Conservation (phyloP, 2,329 filamentous ascomycete genomes). For the Colletotrichum liaoningense region DNA sequence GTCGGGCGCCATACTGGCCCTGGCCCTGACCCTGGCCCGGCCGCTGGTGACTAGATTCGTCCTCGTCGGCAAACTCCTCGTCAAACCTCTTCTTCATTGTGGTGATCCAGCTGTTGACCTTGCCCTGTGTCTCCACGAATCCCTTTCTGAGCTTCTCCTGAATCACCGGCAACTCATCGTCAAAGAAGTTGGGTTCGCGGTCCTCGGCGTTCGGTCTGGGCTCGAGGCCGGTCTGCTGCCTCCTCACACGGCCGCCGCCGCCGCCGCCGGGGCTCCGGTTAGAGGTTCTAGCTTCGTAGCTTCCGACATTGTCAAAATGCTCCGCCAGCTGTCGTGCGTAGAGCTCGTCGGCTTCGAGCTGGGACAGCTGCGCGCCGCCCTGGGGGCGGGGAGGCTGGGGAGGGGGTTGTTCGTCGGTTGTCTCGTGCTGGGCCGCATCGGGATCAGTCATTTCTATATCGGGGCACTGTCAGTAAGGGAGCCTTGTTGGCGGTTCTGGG, state of each 20-base stretch:
- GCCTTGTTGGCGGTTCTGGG: neutral
- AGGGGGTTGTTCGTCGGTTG: slow-evolving; percentile 72
- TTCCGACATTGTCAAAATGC: slow-evolving; percentile 79
- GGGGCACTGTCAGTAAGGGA: slow-evolving; percentile 28
- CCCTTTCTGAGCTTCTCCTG: slow-evolving; percentile 93
- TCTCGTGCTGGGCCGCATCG: slow-evolving; percentile 68
- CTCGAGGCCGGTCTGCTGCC: slow-evolving; percentile 59
- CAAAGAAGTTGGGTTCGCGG: slow-evolving; percentile 89
- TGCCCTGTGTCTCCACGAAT: slow-evolving; percentile 92
- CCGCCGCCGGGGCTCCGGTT: slow-evolving; percentile 50
- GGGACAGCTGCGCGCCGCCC: slow-evolving; percentile 72
- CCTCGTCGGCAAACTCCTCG: slow-evolving; percentile 82
- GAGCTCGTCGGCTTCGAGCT: slow-evolving; percentile 89
- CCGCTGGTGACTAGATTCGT: slow-evolving; percentile 56
- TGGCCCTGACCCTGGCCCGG: slow-evolving; percentile 46
- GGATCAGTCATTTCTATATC: slow-evolving; percentile 81
- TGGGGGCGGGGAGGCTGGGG: slow-evolving; percentile 83
- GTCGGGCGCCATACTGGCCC: slow-evolving; percentile 46
- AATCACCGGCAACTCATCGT: slow-evolving; percentile 95
- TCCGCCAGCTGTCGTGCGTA: slow-evolving; percentile 94
- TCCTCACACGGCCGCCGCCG: slow-evolving; percentile 37
- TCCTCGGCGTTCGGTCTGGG: slow-evolving; percentile 66
- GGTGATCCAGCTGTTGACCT: slow-evolving; percentile 92
- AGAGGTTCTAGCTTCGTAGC: slow-evolving; percentile 67
- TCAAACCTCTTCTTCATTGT: slow-evolving; percentile 94